phyloP scores from a whole-genome alignment of 352 stramenopile genomes.

The Phytophthora foliorum region DNA sequence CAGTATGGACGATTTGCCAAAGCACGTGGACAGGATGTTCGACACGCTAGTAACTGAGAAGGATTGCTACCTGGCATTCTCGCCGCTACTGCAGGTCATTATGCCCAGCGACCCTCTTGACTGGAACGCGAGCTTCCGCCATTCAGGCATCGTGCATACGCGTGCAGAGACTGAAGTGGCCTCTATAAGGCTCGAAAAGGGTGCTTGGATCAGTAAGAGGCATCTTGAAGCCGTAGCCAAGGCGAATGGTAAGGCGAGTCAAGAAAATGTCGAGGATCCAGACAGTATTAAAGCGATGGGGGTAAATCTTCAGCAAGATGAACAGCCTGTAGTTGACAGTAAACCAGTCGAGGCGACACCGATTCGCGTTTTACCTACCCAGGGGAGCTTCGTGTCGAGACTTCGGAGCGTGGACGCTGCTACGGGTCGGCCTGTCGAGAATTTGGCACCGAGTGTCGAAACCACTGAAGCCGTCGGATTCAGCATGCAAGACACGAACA shows the following conservation, averaged over 20 bases:
- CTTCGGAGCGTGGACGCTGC: constrained; percentile 24
- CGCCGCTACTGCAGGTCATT: constrained; percentile 48
- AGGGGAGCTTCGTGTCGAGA: constrained; percentile 19
- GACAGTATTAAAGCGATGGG: not conserved
- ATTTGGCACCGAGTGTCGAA: constrained; percentile 13
- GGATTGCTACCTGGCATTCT: constrained; percentile 56
- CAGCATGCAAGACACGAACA: constrained; percentile 27
- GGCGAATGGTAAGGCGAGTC: not conserved
- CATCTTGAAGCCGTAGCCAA: constrained; percentile 12
- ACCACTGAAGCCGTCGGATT: constrained; percentile 15
- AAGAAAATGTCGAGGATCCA: not conserved
- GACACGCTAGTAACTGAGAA: constrained; percentile 31
- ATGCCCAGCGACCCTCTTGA: constrained; percentile 44
- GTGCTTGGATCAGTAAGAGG: constrained; percentile 22
- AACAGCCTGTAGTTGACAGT: not conserved
- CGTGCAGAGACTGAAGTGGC: not conserved
- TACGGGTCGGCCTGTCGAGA: constrained; percentile 11
- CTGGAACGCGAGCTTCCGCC: constrained; percentile 39
- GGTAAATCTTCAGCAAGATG: constrained; percentile 6
- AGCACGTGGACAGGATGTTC: constrained; percentile 37
- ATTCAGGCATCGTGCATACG: not conserved
- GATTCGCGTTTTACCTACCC: not conserved
- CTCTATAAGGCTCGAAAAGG: not conserved
- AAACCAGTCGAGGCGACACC: constrained; percentile 5
- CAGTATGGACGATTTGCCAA: constrained; percentile 13